phyloP scores from a whole-genome alignment of 371 early-diverging fungal genomes.

The Sporodiniella umbellata region DNA sequence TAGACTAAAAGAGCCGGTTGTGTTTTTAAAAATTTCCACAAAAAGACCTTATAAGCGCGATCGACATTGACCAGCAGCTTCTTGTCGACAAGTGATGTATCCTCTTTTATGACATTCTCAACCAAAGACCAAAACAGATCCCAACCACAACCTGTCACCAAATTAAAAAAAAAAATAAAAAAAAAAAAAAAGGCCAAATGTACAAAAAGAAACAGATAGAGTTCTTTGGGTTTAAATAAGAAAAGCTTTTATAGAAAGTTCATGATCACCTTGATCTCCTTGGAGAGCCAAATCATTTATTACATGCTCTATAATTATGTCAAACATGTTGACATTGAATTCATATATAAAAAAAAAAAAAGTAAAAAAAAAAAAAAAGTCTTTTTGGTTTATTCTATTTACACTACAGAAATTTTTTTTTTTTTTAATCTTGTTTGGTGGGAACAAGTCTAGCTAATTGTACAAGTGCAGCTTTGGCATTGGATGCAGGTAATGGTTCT shows the following conservation, averaged over 20 bases:
- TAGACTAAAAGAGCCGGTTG: not conserved
- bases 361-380: not conserved
- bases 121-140: slow-evolving; percentile 1
- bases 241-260: too few species aligned
- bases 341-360: slow-evolving; percentile 1
- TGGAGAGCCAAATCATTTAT: slow-evolving; percentile 10
- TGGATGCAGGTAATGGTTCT: slow-evolving; percentile 60
- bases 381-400: not conserved
- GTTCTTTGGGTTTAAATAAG: too few species aligned
- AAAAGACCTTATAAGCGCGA: not conserved
- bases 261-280: slow-evolving; percentile 19
- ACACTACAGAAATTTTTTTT: not conserved
- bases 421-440: slow-evolving; percentile 21
- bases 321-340: slow-evolving; percentile 3
- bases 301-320: slow-evolving; percentile 2
- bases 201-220: too few species aligned
- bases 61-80: not conserved
- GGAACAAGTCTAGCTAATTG: slow-evolving; percentile 55
- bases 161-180: not conserved
- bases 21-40: not conserved
- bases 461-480: slow-evolving; percentile 64
- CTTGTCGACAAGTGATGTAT: too few species aligned
- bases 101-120: too few species aligned
- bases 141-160: slow-evolving; percentile 10
- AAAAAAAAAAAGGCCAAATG: too few species aligned